Evolutionary conservation across 176 grass and related monocot species (phyloP).

Genomic region (Avena sativa): DNA sequence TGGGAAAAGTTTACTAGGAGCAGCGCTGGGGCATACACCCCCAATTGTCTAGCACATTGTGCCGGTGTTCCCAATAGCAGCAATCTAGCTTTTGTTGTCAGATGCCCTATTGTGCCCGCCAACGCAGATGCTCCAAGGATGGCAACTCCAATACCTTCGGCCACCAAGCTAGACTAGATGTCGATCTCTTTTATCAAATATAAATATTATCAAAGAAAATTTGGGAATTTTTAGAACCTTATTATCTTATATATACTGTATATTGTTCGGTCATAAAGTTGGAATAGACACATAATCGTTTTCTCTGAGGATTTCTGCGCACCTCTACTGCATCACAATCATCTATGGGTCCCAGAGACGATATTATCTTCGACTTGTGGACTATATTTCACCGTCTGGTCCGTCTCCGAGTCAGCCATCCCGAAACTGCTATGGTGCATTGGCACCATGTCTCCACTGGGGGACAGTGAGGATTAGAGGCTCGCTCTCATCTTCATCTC

Average conservation of each 20-base stretch:
- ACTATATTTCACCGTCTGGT: slow-evolving; percentile 9
- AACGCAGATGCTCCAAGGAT: too few relatives aligned
- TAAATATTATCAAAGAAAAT: too few relatives aligned
- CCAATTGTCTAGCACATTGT: too few relatives aligned
- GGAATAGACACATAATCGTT: background rate
- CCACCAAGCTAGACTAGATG: too few relatives aligned
- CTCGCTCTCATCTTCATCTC: slow-evolving; percentile 36
- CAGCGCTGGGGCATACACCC: too few relatives aligned
- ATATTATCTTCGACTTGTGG: slow-evolving; percentile 29
- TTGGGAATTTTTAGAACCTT: too few relatives aligned
- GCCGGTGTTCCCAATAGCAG: too few relatives aligned
- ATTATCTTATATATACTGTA: background rate
- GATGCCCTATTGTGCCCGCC: too few relatives aligned
- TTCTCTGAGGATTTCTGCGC: background rate
- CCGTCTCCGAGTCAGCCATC: slow-evolving; percentile 17
- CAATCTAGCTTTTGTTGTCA: too few relatives aligned
- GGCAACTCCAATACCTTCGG: too few relatives aligned
- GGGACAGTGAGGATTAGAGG: background rate
- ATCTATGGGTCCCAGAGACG: background rate
- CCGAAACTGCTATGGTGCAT: background rate
- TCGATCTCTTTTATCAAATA: too few relatives aligned
- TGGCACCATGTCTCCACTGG: slow-evolving; percentile 1
- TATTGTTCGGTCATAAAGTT: background rate
- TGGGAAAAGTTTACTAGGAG: too few relatives aligned
- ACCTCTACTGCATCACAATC: background rate